Percentiles rank a stretch among this genome's conserved stretches.
phyloP scores from a whole-genome alignment of 495 filamentous ascomycete species.

The Aspergillus homomorphus region DNA sequence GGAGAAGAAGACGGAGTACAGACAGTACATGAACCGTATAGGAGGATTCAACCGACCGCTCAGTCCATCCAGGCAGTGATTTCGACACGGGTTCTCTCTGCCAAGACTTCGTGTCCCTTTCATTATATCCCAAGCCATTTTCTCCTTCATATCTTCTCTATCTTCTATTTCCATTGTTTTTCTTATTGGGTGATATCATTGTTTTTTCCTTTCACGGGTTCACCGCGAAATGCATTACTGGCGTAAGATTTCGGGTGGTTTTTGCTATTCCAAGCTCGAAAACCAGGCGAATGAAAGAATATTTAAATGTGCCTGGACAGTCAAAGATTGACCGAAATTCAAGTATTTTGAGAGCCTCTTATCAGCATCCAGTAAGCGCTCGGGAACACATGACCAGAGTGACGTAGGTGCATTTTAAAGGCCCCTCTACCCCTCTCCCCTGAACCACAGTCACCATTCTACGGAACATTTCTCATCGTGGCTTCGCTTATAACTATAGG shows the following conservation, averaged over 20 bases:
- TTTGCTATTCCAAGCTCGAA: neutral
- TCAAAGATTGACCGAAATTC: neutral
- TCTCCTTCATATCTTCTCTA: slow-evolving; percentile 5
- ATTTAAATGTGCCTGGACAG: neutral
- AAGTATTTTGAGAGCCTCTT: neutral
- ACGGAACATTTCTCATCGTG: slow-evolving; percentile 21
- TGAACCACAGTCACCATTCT: slow-evolving; percentile 2
- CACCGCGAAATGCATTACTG: slow-evolving; percentile 22
- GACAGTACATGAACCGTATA: slow-evolving; percentile 98
- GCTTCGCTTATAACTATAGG: slow-evolving; percentile 24
- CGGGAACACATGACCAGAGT: slow-evolving; percentile 30
- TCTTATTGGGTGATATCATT: slow-evolving; percentile 6
- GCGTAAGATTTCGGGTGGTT: slow-evolving; percentile 14
- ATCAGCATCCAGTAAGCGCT: neutral
- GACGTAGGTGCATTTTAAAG: slow-evolving; percentile 15
- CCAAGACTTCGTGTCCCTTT: neutral
- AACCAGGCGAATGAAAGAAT: neutral
- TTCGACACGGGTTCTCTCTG: neutral
- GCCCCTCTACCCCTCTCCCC: neutral
- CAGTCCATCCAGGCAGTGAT: slow-evolving; percentile 48
- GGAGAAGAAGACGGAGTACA: slow-evolving; percentile 93
- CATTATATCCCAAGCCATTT: neutral
- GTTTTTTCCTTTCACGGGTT: neutral
- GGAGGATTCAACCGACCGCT: slow-evolving; percentile 95
- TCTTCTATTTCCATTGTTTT: neutral